phyloP scores from a whole-genome alignment of 2,329 filamentous ascomycete species.

The Penicillium sp. region DNA sequence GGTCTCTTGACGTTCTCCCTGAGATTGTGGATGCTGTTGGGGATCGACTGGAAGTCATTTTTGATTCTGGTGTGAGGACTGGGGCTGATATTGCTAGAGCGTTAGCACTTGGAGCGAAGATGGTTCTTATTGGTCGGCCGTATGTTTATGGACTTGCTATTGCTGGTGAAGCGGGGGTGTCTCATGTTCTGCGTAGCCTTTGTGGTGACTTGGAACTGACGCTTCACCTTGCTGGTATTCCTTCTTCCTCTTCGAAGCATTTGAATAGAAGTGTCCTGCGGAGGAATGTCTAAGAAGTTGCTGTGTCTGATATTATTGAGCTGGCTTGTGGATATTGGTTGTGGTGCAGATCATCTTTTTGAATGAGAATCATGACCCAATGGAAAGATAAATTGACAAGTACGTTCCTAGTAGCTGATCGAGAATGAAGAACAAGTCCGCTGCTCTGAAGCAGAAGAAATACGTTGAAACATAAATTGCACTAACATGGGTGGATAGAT shows the following conservation, averaged over 20 bases:
- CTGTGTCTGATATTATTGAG: not conserved
- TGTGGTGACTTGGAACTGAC: constrained; percentile 21
- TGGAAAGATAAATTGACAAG: too few relatives aligned
- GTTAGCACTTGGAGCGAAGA: constrained; percentile 53
- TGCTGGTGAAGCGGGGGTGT: constrained; percentile 54
- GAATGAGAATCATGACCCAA: too few relatives aligned
- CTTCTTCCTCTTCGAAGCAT: not conserved
- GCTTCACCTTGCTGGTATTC: not conserved
- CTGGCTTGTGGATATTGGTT: not conserved
- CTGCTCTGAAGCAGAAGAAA: too few relatives aligned
- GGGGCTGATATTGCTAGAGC: constrained; percentile 52
- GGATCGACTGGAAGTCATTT: constrained; percentile 42
- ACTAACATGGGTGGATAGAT: too few relatives aligned
- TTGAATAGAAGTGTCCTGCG: not conserved
- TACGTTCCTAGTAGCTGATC: too few relatives aligned
- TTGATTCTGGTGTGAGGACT: constrained; percentile 48
- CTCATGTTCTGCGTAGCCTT: constrained; percentile 44
- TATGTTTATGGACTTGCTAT: constrained; percentile 59
- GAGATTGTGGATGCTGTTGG: constrained; percentile 52
- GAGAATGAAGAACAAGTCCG: too few relatives aligned
- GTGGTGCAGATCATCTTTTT: too few relatives aligned
- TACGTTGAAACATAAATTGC: too few relatives aligned
- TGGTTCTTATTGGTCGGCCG: constrained; percentile 53
- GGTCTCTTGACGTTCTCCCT: constrained; percentile 51
- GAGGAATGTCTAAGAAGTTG: not conserved